Conservation (phyloP, 768 basidiomycete species). For the Leccinum imitatum region DNA sequence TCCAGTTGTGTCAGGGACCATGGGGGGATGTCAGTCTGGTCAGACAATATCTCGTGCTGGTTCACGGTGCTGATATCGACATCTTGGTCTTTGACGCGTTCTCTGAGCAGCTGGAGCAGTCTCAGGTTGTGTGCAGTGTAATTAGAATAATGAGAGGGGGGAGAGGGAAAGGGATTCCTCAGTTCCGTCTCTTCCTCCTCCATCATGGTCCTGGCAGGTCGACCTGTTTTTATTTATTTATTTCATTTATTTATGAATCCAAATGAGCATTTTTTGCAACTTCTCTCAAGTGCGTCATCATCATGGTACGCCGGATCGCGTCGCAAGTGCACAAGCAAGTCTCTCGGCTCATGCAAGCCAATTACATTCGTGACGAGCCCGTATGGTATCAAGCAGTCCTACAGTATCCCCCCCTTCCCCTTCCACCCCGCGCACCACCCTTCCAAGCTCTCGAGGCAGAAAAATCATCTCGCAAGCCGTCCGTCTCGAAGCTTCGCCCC, state of each 20-base stretch:
- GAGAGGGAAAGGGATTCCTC: constrained; percentile 86
- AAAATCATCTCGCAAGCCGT: constrained; percentile 22
- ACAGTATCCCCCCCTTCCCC: constrained; percentile 82
- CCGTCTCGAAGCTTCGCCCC: constrained; percentile 30
- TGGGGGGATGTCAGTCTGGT: constrained; percentile 73
- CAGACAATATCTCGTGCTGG: constrained; percentile 64
- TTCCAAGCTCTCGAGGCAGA: constrained; percentile 45
- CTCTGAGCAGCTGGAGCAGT: constrained; percentile 60
- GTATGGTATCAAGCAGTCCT: constrained; percentile 85
- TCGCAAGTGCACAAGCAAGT: constrained; percentile 88
- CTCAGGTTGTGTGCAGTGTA: constrained; percentile 75
- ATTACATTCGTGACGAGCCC: constrained; percentile 63
- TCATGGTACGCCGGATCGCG: constrained; percentile 79
- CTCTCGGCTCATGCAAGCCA: constrained; percentile 71
- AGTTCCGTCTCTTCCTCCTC: constrained; percentile 74
- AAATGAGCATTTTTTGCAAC: not conserved
- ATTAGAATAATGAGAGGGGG: constrained; percentile 78
- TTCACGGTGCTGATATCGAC: constrained; percentile 39
- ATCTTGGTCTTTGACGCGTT: constrained; percentile 43
- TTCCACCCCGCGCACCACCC: constrained; percentile 74
- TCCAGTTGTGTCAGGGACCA: constrained; percentile 77
- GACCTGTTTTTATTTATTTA: not conserved
- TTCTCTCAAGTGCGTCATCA: not conserved
- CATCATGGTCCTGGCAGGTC: constrained; percentile 15
- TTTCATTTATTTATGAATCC: not conserved